Percentiles rank a stretch among this genome's conserved stretches.
Conservation (phyloP, 352 stramenopile species). For the Phytopythium ostracodes region DNA sequence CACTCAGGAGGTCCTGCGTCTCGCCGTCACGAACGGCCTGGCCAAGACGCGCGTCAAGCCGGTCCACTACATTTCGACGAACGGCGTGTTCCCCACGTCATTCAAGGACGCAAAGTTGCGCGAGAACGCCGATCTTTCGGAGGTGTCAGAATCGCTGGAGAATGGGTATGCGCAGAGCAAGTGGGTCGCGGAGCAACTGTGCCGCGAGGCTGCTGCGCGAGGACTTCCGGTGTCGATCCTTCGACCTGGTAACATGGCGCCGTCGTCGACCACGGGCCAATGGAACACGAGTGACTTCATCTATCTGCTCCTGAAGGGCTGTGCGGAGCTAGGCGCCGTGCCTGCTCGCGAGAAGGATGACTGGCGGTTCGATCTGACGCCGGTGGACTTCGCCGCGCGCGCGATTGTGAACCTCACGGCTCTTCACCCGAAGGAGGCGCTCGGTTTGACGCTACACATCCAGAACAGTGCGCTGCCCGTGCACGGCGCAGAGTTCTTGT, state of each 20-base stretch:
- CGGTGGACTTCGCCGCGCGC: constrained; percentile 87
- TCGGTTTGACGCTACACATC: constrained; percentile 74
- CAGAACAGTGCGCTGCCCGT: constrained; percentile 50
- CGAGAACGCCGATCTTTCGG: constrained; percentile 52
- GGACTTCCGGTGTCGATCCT: constrained; percentile 86
- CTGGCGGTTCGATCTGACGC: constrained; percentile 91
- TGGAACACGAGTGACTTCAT: constrained; percentile 91
- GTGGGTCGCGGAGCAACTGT: constrained; percentile 90
- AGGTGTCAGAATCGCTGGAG: constrained; percentile 55
- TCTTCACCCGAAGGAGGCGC: constrained; percentile 39
- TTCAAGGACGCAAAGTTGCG: constrained; percentile 24
- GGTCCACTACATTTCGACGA: constrained; percentile 90
- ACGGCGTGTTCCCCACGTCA: constrained; percentile 84
- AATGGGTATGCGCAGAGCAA: constrained; percentile 90
- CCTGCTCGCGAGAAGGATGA: constrained; percentile 38
- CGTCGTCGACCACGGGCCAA: constrained; percentile 44
- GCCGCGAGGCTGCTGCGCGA: constrained; percentile 64
- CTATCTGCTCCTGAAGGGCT: constrained; percentile 85
- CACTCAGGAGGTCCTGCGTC: constrained; percentile 86
- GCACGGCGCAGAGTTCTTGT: constrained; percentile 46
- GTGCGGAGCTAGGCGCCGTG: constrained; percentile 50
- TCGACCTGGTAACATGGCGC: constrained; percentile 88
- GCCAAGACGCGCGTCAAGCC: constrained; percentile 77
- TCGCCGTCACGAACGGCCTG: constrained; percentile 78
- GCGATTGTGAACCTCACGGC: constrained; percentile 81